phyloP scores from a whole-genome alignment of 495 filamentous ascomycete species.

The Aspergillus bertholletiae region DNA sequence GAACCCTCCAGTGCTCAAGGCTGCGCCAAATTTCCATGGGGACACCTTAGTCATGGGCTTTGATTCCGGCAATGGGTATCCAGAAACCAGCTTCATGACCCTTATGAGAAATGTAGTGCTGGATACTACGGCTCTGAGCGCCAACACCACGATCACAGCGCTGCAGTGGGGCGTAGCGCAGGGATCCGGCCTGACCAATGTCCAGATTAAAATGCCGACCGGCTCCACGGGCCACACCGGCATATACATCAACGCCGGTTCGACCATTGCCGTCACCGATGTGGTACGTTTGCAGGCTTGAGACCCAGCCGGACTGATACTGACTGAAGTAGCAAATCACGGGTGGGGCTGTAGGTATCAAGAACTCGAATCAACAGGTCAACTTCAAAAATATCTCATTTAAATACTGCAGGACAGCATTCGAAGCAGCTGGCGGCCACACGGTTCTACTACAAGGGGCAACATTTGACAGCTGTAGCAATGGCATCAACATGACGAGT shows the following conservation, averaged over 20 bases:
- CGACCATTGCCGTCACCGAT: slow-evolving; percentile 44
- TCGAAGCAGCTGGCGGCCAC: slow-evolving; percentile 36
- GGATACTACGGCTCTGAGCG: slow-evolving; percentile 31
- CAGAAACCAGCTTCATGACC: slow-evolving; percentile 41
- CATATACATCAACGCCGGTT: slow-evolving; percentile 39
- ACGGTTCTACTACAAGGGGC: slow-evolving; percentile 38
- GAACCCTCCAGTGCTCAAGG: slow-evolving; percentile 36
- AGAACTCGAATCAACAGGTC: slow-evolving; percentile 50
- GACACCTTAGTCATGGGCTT: slow-evolving; percentile 30
- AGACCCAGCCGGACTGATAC: neutral
- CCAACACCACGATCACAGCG: slow-evolving; percentile 29
- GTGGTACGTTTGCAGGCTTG: slow-evolving; percentile 31
- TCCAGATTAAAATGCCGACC: slow-evolving; percentile 65
- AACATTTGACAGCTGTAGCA: slow-evolving; percentile 28
- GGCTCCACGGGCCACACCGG: slow-evolving; percentile 52
- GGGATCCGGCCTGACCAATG: slow-evolving; percentile 67
- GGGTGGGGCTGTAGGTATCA: slow-evolving; percentile 48
- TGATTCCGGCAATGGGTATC: slow-evolving; percentile 28
- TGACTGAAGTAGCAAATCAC: slow-evolving; percentile 35
- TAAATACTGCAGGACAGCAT: slow-evolving; percentile 33
- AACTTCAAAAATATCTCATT: slow-evolving; percentile 48
- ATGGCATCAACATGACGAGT: slow-evolving; percentile 31
- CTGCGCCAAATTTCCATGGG: slow-evolving; percentile 24
- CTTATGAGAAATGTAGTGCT: slow-evolving; percentile 40
- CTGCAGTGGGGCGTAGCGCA: slow-evolving; percentile 67